Conservation (phyloP, 2,329 filamentous ascomycete species). For the Sarocladium kiliense region DNA sequence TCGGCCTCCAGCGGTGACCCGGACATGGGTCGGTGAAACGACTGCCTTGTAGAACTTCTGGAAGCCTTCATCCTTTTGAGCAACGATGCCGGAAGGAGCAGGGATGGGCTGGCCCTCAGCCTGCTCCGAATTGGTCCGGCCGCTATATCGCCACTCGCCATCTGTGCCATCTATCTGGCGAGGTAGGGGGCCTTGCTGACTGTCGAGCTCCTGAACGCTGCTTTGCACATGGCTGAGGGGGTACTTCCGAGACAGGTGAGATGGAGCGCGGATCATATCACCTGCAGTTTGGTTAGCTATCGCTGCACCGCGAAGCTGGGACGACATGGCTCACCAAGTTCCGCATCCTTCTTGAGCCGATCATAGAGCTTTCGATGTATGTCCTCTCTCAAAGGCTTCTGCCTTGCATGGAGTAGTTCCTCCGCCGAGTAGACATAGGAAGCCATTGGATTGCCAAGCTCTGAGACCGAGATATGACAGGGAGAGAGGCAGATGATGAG, state of each 20-base stretch:
- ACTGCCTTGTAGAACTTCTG: conserved; percentile 63
- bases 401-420: conserved; percentile 36
- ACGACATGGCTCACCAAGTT: conserved; percentile 30
- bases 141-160: conserved; percentile 39
- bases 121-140: conserved; percentile 39
- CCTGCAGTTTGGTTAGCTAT: conserved; percentile 16
- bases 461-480: not conserved
- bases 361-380: conserved; percentile 20
- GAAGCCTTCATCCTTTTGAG: conserved; percentile 61
- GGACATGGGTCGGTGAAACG: conserved; percentile 61
- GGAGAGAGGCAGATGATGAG: not conserved
- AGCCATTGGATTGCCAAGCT: conserved; percentile 23
- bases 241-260: not conserved
- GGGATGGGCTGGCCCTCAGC: conserved; percentile 41
- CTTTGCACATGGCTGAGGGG: not conserved
- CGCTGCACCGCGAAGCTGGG: not conserved
- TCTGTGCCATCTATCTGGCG: conserved; percentile 35
- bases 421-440: conserved; percentile 35
- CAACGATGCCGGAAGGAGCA: conserved; percentile 45
- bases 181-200: not conserved
- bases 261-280: conserved; percentile 25
- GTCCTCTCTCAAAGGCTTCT: conserved; percentile 18
- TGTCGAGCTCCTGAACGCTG: not conserved
- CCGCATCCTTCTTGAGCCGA: conserved; percentile 32
- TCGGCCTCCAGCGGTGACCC: conserved; percentile 61